These are phyloP conservation scores for Leishmania tropica DNA, from an alignment of 208 protist genomes.

Conservation along the genomic window DNA sequence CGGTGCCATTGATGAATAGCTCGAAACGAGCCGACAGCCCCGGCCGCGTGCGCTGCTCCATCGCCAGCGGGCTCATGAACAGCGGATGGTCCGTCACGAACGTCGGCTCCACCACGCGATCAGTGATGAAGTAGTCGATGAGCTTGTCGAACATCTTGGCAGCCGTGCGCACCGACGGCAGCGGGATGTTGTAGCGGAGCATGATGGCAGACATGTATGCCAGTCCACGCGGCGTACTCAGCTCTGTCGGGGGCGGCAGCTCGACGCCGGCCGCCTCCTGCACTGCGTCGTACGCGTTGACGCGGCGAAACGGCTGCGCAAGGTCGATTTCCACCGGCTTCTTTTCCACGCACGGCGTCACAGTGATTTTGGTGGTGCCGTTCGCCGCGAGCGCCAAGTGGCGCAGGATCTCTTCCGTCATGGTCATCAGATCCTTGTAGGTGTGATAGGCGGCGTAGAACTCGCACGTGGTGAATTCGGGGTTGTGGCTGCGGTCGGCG, in stretches of 20 bases:
- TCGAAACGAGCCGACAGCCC: constrained; percentile 96
- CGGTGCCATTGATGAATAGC: constrained; percentile 94
- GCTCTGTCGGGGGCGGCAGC: constrained; percentile 74
- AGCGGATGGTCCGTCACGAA: constrained; percentile 96
- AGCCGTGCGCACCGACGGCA: constrained; percentile 87
- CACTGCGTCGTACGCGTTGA: constrained; percentile 90
- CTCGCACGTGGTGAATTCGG: constrained; percentile 96
- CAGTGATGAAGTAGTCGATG: constrained; percentile 92
- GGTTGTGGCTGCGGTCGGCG: constrained; percentile 95
- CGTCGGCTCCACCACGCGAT: constrained; percentile 90
- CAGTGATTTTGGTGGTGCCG: constrained; percentile 45
- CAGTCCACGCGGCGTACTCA: constrained; percentile 73
- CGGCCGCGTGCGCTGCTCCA: constrained; percentile 72
- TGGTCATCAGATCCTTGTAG: constrained; percentile 93
- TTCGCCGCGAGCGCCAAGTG: constrained; percentile 57
- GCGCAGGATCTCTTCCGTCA: constrained; percentile 94
- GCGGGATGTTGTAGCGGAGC: constrained; percentile 80
- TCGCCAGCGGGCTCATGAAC: constrained; percentile 93
- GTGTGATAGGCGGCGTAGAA: constrained; percentile 94
- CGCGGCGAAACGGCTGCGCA: constrained; percentile 77
- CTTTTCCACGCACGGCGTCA: constrained; percentile 35
- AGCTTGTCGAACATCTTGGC: constrained; percentile 93
- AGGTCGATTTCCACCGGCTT: constrained; percentile 81
- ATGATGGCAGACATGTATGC: constrained; percentile 88
- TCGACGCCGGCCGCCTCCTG: constrained; percentile 72